These are phyloP conservation scores for Mycena maculata DNA, from an alignment of 768 basidiomycete genomes.

Conservation along the genomic window DNA sequence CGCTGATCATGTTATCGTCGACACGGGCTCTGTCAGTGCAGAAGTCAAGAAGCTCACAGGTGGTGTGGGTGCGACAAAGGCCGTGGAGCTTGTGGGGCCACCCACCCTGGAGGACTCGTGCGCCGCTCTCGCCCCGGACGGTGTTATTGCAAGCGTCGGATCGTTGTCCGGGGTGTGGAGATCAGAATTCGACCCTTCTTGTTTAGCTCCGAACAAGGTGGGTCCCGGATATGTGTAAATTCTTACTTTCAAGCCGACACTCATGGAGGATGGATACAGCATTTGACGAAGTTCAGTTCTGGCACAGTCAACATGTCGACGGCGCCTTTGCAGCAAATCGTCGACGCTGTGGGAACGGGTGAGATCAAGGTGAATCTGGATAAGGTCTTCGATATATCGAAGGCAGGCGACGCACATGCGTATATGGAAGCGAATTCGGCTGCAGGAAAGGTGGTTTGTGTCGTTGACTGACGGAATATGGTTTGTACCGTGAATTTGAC, in stretches of 20 bases:
- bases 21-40: constrained; percentile 29
- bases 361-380: constrained; percentile 35
- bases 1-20: constrained; percentile 38
- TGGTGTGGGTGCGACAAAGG: constrained; percentile 36
- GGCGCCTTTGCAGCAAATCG: constrained; percentile 38
- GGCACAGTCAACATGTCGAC: constrained; percentile 35
- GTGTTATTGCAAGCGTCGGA: constrained; percentile 35
- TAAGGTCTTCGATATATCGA: constrained; percentile 39
- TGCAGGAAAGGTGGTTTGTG: constrained; percentile 39
- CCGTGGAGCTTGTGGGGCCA: constrained; percentile 38
- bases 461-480: constrained; percentile 33
- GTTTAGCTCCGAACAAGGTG: constrained; percentile 37
- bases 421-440: constrained; percentile 41
- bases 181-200: constrained; percentile 37
- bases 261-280: too few relatives aligned
- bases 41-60: constrained; percentile 32
- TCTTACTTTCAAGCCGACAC: too few relatives aligned
- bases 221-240: background rate
- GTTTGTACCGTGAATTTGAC: too few relatives aligned
- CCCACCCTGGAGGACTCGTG: constrained; percentile 35
- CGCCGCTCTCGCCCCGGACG: constrained; percentile 29
- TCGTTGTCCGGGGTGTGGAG: constrained; percentile 37
- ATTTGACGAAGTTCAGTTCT: constrained; percentile 37
- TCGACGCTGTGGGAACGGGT: constrained; percentile 35
- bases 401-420: constrained; percentile 35